Base-by-base conservation (phyloP, 345 rosid genomes). In the Kernera saxatilis region DNA sequence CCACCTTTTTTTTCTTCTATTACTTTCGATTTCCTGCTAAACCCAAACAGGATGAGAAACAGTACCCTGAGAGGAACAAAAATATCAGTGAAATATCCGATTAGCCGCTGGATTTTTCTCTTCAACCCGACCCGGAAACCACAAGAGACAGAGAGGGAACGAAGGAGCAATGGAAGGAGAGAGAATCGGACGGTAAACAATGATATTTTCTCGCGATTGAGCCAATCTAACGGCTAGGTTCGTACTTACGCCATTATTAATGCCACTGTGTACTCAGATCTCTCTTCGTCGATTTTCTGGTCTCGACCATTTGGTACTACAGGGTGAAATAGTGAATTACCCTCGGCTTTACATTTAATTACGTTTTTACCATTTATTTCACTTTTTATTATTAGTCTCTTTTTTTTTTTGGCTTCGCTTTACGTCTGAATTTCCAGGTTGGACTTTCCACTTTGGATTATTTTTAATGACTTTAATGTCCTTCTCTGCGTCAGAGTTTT, bases 221-320 rank as follows among this genome's bases (percentile, higher is more conserved):
- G 46, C 43, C 12, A 36, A 45, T 77, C 77, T 65, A 65, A 73
- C 72, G 74, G 72, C 71, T 61, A 59, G 73, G 80, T 64, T 73
- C 35, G 39, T 21, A 60, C 64, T 60, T 21, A 25, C 44, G 46
- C 72, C 59, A 78, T 25, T 41, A 81, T 65, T 79, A 80, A 80
- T 73, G 73, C 43, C 72, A 79, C 79, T 53, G 46, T 46, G n/a
- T 71, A 75, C 81, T 75, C 87, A 81, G 85, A 82, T 78, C 81
- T 80, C 77, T 76, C 79, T 48, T 72, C 57, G 73, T 43, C 64
- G 67, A 40, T 58, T 55, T 75, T 75, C 83, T 22, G 71, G 79
- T 15, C 56, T 73, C 70, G 70, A 71, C 62, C 67, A 51, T 61
- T 51, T 37, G 14, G 54, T 37, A 63, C n/a, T 64, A 19, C 56